Evolutionary conservation across 306 rosid species (phyloP), one percentile per base, ranked within the genome.

Genomic region (Prunus mongolica): DNA sequence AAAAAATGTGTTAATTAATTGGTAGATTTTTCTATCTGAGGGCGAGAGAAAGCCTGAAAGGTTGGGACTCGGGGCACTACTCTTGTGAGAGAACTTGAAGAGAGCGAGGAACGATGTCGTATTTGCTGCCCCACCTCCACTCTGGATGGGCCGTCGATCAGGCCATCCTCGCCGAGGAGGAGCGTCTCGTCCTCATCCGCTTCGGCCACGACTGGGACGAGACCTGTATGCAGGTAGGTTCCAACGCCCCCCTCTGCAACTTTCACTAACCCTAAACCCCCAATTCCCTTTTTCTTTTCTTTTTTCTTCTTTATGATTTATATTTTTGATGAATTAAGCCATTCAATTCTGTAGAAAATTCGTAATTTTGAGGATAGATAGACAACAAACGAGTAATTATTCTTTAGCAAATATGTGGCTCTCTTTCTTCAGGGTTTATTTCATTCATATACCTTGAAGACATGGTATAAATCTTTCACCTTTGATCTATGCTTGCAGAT

Each of bases 131-230:
- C 8, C 97, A 91, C 83, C 87, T 91, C 76, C 97, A 91, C 83
- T 91, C 97, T 0, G 95, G 77, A 13, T 73, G 77, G 77, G 77
- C 77, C 77, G 95, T 91, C 4, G 97, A 91, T 76, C 97, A 89
- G 68, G 91, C 97, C n/a, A 91, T 91, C 76, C 93, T 91, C 12
- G 91, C 93, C 0, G 95, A 91, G 78, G 97, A 91, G 76, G 95
- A 91, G 74, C 95, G 97, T 32, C 93, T 91, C 8, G 97, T 91
- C 28, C 89, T 91, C 54, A 91, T 91, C 79, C 90, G 97, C 11
- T 91, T 91, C 56, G 97, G 97, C 60, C 97, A 89, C 69, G 97
- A 88, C 49, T 89, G 97, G 95, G 95, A 91, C 18, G 97, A 91
- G 25, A 91, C 97, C 77, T 91, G 97, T 81, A 89, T 91, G 97